Conservation (phyloP, 129 eudicot genomes). For the Flaveria sonorensis region DNA sequence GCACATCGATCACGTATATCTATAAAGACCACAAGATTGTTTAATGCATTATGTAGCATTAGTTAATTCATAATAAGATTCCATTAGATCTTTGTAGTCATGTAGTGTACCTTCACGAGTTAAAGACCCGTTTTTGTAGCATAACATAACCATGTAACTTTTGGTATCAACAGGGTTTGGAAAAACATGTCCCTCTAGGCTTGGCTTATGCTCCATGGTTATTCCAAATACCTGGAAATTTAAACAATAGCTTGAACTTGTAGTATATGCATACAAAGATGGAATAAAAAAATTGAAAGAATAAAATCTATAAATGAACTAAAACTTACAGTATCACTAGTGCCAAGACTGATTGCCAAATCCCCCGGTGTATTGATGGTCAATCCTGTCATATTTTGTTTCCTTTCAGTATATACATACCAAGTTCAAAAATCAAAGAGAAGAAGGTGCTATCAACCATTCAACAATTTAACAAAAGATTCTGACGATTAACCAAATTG, state of each 20-base stretch:
- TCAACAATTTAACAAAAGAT: not conserved
- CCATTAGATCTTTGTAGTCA: not conserved
- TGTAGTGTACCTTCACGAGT: constrained; percentile 80
- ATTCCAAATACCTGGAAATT: constrained; percentile 74
- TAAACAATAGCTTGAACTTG: not conserved
- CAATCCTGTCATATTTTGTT: constrained; percentile 58
- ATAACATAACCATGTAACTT: constrained; percentile 92
- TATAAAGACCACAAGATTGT: constrained; percentile 33
- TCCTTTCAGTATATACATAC: constrained; percentile 8
- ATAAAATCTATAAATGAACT: not conserved
- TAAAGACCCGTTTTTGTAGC: constrained; percentile 87
- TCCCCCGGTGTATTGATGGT: constrained; percentile 95
- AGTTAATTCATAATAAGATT: constrained; percentile 5
- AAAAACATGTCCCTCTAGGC: constrained; percentile 85
- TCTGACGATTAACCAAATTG: not conserved
- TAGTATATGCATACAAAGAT: not conserved
- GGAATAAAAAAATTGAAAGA: not conserved
- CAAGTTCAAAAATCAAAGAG: constrained; percentile 4
- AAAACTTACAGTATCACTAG: constrained; percentile 88
- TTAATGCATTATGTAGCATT: constrained; percentile 5
- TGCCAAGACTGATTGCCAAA: constrained; percentile 97
- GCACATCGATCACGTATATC: constrained; percentile 83
- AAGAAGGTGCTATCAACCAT: not conserved
- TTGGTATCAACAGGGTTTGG: constrained; percentile 90
- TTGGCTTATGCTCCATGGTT: constrained; percentile 68